Base-by-base conservation (phyloP, 2,329 filamentous ascomycete genomes). In the Diaporthe sp. region DNA sequence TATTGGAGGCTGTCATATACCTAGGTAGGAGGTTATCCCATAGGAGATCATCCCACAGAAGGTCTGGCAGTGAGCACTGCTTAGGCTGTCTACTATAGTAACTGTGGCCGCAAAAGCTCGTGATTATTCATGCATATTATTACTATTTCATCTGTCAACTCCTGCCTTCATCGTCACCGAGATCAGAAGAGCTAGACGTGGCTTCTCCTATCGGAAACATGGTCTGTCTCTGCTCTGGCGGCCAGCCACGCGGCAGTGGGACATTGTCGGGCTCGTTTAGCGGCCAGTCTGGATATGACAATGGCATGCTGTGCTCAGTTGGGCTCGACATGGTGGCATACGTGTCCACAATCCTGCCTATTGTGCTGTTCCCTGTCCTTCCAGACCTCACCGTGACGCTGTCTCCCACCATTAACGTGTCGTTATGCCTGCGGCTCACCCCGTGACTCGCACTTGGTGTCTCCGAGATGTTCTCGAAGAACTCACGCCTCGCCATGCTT, bases 251-350 rank as follows among this genome's bases (percentile, higher is more conserved):
- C n/a, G 63, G 63, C n/a, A 27, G 10, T 39, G 63, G 63, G 2
- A 68, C 63, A 39, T 68, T 68, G 9, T 68, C 47, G 15, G 63
- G 63, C 63, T 68, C 63, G 7, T 68, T 68, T 32, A 53, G 47
- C 9, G 44, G 47, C 63, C 63, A 68, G 22, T 53, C 63, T 22
- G 63, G 63, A 68, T 68, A 68, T 27, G 32, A 27, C n/a, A 27
- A 37, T 1, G 47, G 63, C 44, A 37, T 53, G 13, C 13, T 39
- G n/a, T 51, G 10, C 32, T 68, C 47, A 4, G 9, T 39, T 9
- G 63, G 63, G 19, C 63, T 53, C 15, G 44, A 53, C 63, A 68
- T 68, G 32, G 63, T 68, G 4, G 63, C 63, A 39, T 68, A 53
- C 1, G 44, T 53, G 4, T 53, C 63, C 30, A 68, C 63, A 12